Conservation (phyloP, 2,329 filamentous ascomycete species). For the Sphaerulina musiva region DNA sequence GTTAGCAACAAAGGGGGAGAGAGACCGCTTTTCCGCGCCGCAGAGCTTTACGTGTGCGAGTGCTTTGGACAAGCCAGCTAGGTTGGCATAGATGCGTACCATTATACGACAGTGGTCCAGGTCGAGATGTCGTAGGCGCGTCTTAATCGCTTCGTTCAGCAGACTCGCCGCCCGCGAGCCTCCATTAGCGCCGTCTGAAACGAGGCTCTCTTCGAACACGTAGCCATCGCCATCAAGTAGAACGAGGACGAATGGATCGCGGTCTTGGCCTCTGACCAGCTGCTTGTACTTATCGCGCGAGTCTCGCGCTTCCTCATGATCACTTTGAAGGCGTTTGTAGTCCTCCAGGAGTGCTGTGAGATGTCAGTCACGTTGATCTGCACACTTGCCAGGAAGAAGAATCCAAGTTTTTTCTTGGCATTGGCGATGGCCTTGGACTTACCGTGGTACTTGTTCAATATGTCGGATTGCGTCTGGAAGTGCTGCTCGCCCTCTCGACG, state of each 20-base stretch:
- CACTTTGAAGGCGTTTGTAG: slow-evolving; percentile 51
- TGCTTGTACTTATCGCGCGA: slow-evolving; percentile 51
- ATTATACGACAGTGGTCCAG: slow-evolving; percentile 47
- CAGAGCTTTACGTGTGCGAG: slow-evolving; percentile 46
- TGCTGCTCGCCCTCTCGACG: slow-evolving; percentile 19
- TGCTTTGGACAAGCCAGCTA: slow-evolving; percentile 41
- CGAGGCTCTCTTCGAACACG: slow-evolving; percentile 34
- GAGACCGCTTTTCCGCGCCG: slow-evolving; percentile 51
- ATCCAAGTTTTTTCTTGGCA: no score
- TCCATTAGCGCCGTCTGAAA: slow-evolving; percentile 39
- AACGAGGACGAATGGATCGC: slow-evolving; percentile 55
- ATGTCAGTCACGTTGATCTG: neutral
- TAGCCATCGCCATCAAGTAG: slow-evolving; percentile 59
- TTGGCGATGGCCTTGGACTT: no score
- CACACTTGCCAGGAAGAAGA: no score
- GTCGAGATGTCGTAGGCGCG: slow-evolving; percentile 41
- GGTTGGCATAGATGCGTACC: slow-evolving; percentile 44
- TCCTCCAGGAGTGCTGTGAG: slow-evolving; percentile 41
- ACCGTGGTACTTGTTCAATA: slow-evolving; percentile 37
- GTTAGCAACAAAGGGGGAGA: slow-evolving; percentile 50
- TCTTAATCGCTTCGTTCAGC: slow-evolving; percentile 47
- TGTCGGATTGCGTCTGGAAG: slow-evolving; percentile 22
- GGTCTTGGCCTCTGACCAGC: slow-evolving; percentile 41
- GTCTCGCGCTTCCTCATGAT: slow-evolving; percentile 53
- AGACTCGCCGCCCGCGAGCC: slow-evolving; percentile 51